These are phyloP conservation scores for Beauveria asiatica DNA, from an alignment of 2,329 filamentous ascomycete genomes.

Conservation along the genomic window DNA sequence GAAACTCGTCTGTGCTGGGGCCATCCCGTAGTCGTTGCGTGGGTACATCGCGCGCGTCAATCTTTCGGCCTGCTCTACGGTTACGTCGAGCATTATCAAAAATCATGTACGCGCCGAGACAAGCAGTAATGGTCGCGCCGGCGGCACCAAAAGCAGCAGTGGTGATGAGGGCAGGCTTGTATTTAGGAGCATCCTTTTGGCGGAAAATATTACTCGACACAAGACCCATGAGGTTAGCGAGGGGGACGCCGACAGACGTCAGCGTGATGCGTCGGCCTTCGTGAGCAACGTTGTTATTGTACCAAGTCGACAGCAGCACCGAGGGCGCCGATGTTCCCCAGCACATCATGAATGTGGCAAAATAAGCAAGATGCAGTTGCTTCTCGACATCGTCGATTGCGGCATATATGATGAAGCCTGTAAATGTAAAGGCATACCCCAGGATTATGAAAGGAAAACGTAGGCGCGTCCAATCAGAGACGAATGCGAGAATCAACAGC, in stretches of 20 bases:
- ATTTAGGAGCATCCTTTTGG: conserved; percentile 55
- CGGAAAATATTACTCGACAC: conserved; percentile 62
- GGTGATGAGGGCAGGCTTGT: conserved; percentile 56
- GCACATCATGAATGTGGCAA: conserved; percentile 73
- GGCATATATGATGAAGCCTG: conserved; percentile 72
- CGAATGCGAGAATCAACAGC: conserved; percentile 63
- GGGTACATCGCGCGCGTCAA: conserved; percentile 37
- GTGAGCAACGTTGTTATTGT: conserved; percentile 76
- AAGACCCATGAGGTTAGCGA: conserved; percentile 70
- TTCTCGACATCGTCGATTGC: conserved; percentile 54
- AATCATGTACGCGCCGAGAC: conserved; percentile 54
- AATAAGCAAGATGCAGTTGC: conserved; percentile 61
- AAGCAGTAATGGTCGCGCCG: conserved; percentile 45
- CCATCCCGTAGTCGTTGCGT: conserved; percentile 42
- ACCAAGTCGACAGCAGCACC: conserved; percentile 57
- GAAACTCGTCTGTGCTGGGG: conserved; percentile 36
- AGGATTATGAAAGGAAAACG: conserved; percentile 67
- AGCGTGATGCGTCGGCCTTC: conserved; percentile 63
- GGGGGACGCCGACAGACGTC: conserved; percentile 63
- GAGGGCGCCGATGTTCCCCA: conserved; percentile 70
- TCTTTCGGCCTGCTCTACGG: conserved; percentile 38
- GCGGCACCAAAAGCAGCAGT: conserved; percentile 56
- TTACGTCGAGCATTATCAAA: conserved; percentile 46
- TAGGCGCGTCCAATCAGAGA: conserved; percentile 56
- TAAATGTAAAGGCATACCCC: conserved; percentile 66